These are phyloP conservation scores for Verticillium dahliae DNA, from an alignment of 2,329 filamentous ascomycete species.

Conservation along the genomic window DNA sequence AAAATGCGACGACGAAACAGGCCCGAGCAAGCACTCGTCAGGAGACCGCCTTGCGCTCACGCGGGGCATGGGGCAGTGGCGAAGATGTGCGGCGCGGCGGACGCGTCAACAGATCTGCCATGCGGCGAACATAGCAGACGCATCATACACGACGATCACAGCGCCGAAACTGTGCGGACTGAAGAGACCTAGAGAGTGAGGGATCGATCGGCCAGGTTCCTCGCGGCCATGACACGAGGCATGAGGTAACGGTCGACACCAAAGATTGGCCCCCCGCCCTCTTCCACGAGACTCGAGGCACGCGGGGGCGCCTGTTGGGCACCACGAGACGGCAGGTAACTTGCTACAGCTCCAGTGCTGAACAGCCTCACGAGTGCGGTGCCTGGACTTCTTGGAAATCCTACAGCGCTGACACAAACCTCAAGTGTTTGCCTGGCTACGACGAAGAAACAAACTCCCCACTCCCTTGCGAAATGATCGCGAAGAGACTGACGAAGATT, in stretches of 20 bases:
- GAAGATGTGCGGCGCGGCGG: too few relatives aligned
- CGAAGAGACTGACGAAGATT: not conserved
- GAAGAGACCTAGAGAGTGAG: too few relatives aligned
- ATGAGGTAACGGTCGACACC: not conserved
- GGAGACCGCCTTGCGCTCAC: too few relatives aligned
- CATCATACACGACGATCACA: too few relatives aligned
- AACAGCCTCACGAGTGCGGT: not conserved
- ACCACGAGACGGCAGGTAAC: not conserved
- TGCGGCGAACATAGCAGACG: too few relatives aligned
- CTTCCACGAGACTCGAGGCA: not conserved
- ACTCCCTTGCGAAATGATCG: not conserved
- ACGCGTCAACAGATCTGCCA: too few relatives aligned
- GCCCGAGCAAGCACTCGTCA: too few relatives aligned
- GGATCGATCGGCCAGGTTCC: too few relatives aligned
- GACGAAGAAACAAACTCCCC: not conserved
- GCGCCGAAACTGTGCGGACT: too few relatives aligned
- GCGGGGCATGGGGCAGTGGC: too few relatives aligned
- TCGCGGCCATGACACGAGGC: not conserved
- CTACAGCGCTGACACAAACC: not conserved
- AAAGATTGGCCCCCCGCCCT: not conserved
- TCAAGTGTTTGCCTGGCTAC: not conserved
- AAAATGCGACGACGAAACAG: too few relatives aligned
- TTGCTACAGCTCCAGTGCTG: not conserved
- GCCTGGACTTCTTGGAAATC: not conserved
- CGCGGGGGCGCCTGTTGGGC: not conserved